These are phyloP conservation scores for Aeminium ludgeri DNA, from an alignment of 495 filamentous ascomycete species.

Conservation along the genomic window DNA sequence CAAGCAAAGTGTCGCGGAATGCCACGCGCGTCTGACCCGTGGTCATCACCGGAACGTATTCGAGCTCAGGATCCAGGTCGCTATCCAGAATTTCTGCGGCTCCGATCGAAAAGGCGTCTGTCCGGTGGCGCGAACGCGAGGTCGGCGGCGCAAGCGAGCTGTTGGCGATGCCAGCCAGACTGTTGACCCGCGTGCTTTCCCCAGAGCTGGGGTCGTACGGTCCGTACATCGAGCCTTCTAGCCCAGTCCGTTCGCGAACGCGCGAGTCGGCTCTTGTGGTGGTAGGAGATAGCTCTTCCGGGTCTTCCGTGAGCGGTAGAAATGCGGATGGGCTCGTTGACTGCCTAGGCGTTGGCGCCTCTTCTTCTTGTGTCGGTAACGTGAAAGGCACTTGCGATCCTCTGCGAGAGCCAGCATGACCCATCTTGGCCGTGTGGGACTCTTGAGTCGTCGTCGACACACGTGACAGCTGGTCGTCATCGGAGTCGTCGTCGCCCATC, in stretches of 20 bases:
- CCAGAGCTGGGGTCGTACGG: slow-evolving; percentile 30
- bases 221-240: slow-evolving; percentile 65
- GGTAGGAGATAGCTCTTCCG: slow-evolving; percentile 1
- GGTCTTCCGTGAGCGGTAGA: slow-evolving; percentile 2
- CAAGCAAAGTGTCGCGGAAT: slow-evolving; percentile 85
- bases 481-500: slow-evolving; percentile 31
- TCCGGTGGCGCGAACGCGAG: too few relatives aligned
- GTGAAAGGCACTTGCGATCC: slow-evolving; percentile 6
- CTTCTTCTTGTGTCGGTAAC: slow-evolving; percentile 6
- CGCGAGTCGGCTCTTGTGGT: not conserved
- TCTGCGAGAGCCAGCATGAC: not conserved
- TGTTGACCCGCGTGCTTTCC: slow-evolving; percentile 16
- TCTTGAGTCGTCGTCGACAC: slow-evolving; percentile 10
- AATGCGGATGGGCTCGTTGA: not conserved
- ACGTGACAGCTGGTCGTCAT: slow-evolving; percentile 15
- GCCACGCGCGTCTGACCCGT: slow-evolving; percentile 67
- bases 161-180: slow-evolving; percentile 31
- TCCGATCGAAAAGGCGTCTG: not conserved
- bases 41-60: slow-evolving; percentile 81
- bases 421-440: slow-evolving; percentile 1
- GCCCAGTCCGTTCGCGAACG: slow-evolving; percentile 33
- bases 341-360: not conserved
- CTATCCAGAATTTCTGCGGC: slow-evolving; percentile 32
- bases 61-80: slow-evolving; percentile 64
- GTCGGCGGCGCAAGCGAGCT: too few relatives aligned